A percentile compares a stretch with the other conserved stretches of the same genome.
Conservation (phyloP, 2,329 filamentous ascomycete genomes). For the Cercospora sp. region DNA sequence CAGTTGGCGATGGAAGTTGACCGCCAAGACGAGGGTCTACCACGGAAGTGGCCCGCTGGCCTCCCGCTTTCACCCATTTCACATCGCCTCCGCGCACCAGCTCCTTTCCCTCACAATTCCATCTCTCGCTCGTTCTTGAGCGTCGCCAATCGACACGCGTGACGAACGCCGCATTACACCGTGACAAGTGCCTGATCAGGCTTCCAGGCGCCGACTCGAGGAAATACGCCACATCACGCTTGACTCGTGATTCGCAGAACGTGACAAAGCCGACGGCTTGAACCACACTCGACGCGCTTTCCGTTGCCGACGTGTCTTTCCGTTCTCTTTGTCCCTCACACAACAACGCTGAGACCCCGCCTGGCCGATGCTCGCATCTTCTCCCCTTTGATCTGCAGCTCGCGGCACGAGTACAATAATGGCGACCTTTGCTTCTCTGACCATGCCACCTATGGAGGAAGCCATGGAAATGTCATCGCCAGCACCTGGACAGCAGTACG, state of each 20-base stretch:
- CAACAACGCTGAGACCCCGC: not conserved
- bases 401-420: constrained; percentile 19
- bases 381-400: constrained; percentile 4
- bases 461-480: constrained; percentile 59
- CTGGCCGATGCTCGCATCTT: constrained; percentile 8
- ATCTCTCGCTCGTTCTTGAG: not conserved
- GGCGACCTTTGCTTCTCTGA: constrained; percentile 32
- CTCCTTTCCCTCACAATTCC: constrained; percentile 1
- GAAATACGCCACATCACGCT: not conserved
- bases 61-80: constrained; percentile 1
- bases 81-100: not conserved
- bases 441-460: constrained; percentile 43
- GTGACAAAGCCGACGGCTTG: not conserved
- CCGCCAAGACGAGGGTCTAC: not conserved
- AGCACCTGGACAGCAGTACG: constrained; percentile 43
- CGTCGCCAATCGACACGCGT: not conserved
- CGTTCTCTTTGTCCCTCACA: not conserved
- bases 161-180: not conserved
- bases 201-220: not conserved
- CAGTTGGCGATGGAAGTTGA: constrained; percentile 6
- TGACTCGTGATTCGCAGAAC: not conserved
- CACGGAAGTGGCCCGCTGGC: not conserved
- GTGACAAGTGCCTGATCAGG: not conserved
- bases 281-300: not conserved
- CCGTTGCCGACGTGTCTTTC: not conserved